These are phyloP conservation scores for Ilex paraguariensis DNA, from an alignment of 305 asterid species.

Conservation along the genomic window DNA sequence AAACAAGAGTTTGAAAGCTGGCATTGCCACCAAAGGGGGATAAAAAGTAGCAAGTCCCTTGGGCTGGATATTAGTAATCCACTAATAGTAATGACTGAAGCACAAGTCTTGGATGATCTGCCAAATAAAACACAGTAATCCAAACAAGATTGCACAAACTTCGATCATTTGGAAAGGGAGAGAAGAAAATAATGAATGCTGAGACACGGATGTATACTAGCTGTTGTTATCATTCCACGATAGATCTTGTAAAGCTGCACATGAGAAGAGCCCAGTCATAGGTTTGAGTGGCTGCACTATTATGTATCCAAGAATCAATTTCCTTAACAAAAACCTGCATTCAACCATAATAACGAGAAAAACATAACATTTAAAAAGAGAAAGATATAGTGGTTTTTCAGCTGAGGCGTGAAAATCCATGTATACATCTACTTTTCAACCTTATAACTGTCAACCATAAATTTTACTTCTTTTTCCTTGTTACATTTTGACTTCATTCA, in stretches of 20 bases:
- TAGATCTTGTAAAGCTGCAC: conserved; percentile 91
- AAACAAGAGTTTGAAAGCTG: too few species aligned
- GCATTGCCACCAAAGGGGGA: conserved; percentile 81
- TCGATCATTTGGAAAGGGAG: not conserved
- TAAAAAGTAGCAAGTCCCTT: conserved; percentile 93
- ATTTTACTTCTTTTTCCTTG: too few species aligned
- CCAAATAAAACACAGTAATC: too few species aligned
- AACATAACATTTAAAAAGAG: too few species aligned
- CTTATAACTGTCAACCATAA: too few species aligned
- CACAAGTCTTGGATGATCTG: conserved; percentile 92
- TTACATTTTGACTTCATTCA: too few species aligned
- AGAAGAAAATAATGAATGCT: conserved; percentile 9
- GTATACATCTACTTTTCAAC: too few species aligned
- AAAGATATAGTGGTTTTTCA: too few species aligned
- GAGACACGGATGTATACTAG: conserved; percentile 31
- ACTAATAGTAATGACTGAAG: conserved; percentile 82
- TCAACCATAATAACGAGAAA: not conserved
- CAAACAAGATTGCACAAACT: too few species aligned
- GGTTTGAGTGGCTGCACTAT: conserved; percentile 5
- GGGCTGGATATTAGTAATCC: conserved; percentile 86
- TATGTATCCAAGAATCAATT: conserved; percentile 33
- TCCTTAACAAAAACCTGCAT: conserved; percentile 67
- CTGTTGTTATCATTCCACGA: conserved; percentile 96
- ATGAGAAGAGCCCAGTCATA: conserved; percentile 11
- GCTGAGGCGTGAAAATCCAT: too few species aligned